Conservation (phyloP, 2,329 filamentous ascomycete species). For the Celoporthe dispersa region DNA sequence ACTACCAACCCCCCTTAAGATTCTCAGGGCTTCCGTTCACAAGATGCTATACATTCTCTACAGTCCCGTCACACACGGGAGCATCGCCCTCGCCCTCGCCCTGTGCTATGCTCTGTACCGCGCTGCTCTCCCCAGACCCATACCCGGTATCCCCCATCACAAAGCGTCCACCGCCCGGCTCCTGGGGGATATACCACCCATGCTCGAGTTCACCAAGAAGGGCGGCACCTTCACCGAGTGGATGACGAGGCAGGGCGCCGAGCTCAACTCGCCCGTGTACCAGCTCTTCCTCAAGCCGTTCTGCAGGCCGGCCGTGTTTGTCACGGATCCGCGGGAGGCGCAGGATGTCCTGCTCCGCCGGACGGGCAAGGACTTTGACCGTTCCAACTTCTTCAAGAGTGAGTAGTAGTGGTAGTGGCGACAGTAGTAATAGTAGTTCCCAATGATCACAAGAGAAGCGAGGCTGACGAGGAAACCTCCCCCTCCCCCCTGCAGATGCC, state of each 20-base stretch:
- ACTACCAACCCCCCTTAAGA: not conserved
- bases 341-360: slow-evolving; percentile 29
- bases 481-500: slow-evolving; percentile 33
- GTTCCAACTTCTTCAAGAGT: slow-evolving; percentile 17
- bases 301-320: slow-evolving; percentile 20
- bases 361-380: slow-evolving; percentile 27
- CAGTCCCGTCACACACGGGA: not conserved
- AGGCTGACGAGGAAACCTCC: not conserved
- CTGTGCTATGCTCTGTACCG: slow-evolving; percentile 24
- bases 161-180: slow-evolving; percentile 18
- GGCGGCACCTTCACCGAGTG: slow-evolving; percentile 19
- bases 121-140: slow-evolving; percentile 25
- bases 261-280: slow-evolving; percentile 23
- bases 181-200: slow-evolving; percentile 26
- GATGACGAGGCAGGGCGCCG: slow-evolving; percentile 14
- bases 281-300: slow-evolving; percentile 30
- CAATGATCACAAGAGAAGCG: not conserved
- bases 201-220: slow-evolving; percentile 16
- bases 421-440: not conserved
- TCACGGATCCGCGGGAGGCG: slow-evolving; percentile 27
- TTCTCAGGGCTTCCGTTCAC: not conserved
- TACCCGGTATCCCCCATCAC: slow-evolving; percentile 31
- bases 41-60: not conserved
- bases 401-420: not conserved
- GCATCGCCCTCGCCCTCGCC: not conserved